phyloP scores from a whole-genome alignment of 441 rosid genomes.

The Raphanus hybrid region DNA sequence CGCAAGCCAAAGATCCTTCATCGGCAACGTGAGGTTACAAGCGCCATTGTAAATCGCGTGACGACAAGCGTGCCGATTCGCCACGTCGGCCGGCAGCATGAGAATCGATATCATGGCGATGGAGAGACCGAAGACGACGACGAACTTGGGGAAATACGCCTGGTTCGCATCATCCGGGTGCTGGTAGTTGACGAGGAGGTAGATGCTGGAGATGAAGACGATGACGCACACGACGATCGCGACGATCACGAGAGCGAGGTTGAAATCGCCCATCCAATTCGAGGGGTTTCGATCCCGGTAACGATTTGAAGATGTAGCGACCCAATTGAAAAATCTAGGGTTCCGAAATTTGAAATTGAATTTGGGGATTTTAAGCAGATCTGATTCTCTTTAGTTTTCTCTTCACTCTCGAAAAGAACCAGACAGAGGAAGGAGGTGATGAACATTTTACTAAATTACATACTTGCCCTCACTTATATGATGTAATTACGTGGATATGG shows the following conservation, averaged over 20 bases:
- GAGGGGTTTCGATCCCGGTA: slow-evolving; percentile 11
- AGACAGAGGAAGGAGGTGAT: slow-evolving; percentile 36
- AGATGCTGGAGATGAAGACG: slow-evolving; percentile 85
- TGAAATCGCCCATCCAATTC: slow-evolving; percentile 91
- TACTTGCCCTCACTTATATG: neutral
- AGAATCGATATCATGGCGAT: slow-evolving; percentile 89
- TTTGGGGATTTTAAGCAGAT: slow-evolving; percentile 45
- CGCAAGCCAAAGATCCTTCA: slow-evolving; percentile 98
- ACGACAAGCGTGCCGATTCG: slow-evolving; percentile 96
- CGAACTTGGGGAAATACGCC: slow-evolving; percentile 96
- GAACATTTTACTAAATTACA: slow-evolving; percentile 18
- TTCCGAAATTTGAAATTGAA: slow-evolving; percentile 26
- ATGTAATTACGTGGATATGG: neutral
- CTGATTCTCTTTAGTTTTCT: slow-evolving; percentile 29
- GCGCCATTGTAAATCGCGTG: slow-evolving; percentile 93
- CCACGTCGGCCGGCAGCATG: slow-evolving; percentile 99
- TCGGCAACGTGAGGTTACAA: slow-evolving; percentile 92
- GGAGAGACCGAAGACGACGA: slow-evolving; percentile 91
- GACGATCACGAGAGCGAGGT: slow-evolving; percentile 88
- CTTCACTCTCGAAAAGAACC: slow-evolving; percentile 30
- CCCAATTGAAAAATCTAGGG: slow-evolving; percentile 35
- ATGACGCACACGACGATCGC: slow-evolving; percentile 93
- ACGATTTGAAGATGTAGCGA: slow-evolving; percentile 25
- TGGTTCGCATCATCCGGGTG: slow-evolving; percentile 99
- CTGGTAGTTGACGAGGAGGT: slow-evolving; percentile 96